Evolutionary conservation across 129 eudicot species (phyloP).

Genomic region (Lactuca saligna): DNA sequence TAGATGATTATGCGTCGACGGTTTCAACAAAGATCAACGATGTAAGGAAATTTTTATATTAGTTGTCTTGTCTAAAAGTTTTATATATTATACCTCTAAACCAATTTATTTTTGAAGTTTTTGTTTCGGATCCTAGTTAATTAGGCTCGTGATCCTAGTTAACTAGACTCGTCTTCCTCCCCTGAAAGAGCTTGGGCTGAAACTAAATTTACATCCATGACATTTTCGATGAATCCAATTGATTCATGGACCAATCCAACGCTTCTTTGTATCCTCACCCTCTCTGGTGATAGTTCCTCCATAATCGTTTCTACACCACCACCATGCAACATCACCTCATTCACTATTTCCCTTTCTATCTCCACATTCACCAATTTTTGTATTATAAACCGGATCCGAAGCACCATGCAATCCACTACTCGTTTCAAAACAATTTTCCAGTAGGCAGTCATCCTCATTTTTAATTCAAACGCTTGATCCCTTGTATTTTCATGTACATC

Average conservation of each 20-base stretch:
- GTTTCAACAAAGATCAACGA: too few relatives aligned
- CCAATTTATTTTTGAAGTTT: too few relatives aligned
- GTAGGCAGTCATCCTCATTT: constrained; percentile 37
- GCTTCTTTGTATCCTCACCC: constrained; percentile 29
- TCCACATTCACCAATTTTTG: constrained; percentile 27
- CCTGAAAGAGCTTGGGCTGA: too few relatives aligned
- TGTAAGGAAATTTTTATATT: too few relatives aligned
- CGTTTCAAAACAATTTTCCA: constrained; percentile 39
- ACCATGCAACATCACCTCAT: constrained; percentile 18
- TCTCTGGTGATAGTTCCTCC: constrained; percentile 27
- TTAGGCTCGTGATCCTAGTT: too few relatives aligned
- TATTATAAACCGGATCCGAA: constrained; percentile 15
- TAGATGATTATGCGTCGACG: too few relatives aligned
- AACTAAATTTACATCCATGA: constrained; percentile 7
- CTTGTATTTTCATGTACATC: neutral
- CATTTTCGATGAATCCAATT: constrained; percentile 13
- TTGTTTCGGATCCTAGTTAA: too few relatives aligned
- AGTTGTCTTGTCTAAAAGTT: too few relatives aligned
- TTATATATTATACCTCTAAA: too few relatives aligned
- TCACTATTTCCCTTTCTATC: constrained; percentile 21
- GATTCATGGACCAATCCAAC: constrained; percentile 29
- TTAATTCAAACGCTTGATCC: constrained; percentile 37
- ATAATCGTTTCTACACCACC: constrained; percentile 38
- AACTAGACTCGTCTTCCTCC: too few relatives aligned
- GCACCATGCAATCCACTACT: constrained; percentile 30